Evolutionary conservation across 1,139 yeast species (phyloP), one percentile per base, ranked within the genome.

Genomic region (Starmera stellimalicola): DNA sequence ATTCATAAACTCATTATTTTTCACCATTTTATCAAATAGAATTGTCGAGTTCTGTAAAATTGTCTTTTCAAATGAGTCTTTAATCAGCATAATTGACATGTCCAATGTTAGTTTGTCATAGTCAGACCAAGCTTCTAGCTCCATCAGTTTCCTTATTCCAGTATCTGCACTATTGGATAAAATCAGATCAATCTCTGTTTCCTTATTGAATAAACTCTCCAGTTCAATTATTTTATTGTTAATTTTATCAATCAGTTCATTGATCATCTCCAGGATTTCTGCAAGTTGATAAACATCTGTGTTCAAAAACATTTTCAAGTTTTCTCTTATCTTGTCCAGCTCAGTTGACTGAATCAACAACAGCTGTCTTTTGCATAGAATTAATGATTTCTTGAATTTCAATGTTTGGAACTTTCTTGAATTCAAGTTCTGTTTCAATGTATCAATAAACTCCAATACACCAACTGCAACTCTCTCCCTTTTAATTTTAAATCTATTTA

Each of bases 331-430:
- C 48, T 38, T 50, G 50, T 41, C 56, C 57, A 41, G 60, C 43
- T 49, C 76, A 63, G 41, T 56, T 43, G 41, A 60, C 51, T 52
- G 70, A 68, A 36, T 46, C 14, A 74, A 48, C 17, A 78, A 42
- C 19, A 76, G 48, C 43, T 75, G 70, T 34, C 84, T 55, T 44
- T 77, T 77, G 18, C 82, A 77, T 22, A 80, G 58, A 16, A 55
- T 52, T 33, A 60, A 36, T 1, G 64, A 57, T 38, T 59, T 60
- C 23, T 51, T 44, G 15, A 72, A 51, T 41, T 68, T 70, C 58
- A 72, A 61, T 39, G 65, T 66, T 14, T 67, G 70, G 24, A 62
- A 65, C 23, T 53, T 60, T 30, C 65, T 65, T 27, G 61, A 62
- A n/a, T 57, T 54, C 5, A 71, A 41, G 3, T 68, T 60, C 16